Evolutionary conservation across 2,329 filamentous ascomycete genomes (phyloP).

Genomic region (Aureobasidium lini): DNA sequence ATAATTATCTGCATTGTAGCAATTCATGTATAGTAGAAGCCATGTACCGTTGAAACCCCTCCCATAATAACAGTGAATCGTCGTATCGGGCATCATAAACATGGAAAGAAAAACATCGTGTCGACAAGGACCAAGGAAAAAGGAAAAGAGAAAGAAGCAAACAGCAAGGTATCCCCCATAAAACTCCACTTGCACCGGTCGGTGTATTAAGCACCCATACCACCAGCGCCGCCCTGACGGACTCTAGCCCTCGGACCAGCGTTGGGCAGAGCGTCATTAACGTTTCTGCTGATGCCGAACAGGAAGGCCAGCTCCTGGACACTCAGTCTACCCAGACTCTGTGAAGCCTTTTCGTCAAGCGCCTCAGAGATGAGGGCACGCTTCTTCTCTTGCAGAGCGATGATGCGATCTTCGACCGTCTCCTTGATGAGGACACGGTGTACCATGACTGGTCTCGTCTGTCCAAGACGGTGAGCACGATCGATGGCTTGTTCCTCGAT

Average conservation of each 20-base stretch:
- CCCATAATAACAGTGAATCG: too few relatives aligned
- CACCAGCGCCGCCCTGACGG: conserved; percentile 1
- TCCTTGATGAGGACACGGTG: conserved; percentile 69
- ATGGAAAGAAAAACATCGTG: too few relatives aligned
- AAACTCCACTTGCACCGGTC: too few relatives aligned
- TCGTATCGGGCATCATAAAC: too few relatives aligned
- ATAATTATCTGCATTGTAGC: too few relatives aligned
- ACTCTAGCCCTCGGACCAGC: background rate
- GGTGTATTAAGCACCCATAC: background rate
- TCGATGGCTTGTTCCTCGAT: conserved; percentile 90
- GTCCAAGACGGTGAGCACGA: conserved; percentile 81
- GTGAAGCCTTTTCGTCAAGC: conserved; percentile 65
- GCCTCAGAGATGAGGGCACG: conserved; percentile 68
- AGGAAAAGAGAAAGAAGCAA: too few relatives aligned
- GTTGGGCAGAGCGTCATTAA: background rate
- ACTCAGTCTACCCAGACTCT: conserved; percentile 59
- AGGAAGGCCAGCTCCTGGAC: conserved; percentile 62
- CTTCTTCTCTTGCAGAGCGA: conserved; percentile 71
- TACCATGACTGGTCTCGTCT: conserved; percentile 64
- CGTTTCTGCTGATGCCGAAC: conserved; percentile 40
- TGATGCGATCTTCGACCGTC: conserved; percentile 83
- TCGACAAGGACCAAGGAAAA: too few relatives aligned
- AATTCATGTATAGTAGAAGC: too few relatives aligned
- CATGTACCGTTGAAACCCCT: too few relatives aligned
- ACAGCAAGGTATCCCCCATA: too few relatives aligned